phyloP scores from a whole-genome alignment of 345 rosid species.

The Acer negundo region DNA sequence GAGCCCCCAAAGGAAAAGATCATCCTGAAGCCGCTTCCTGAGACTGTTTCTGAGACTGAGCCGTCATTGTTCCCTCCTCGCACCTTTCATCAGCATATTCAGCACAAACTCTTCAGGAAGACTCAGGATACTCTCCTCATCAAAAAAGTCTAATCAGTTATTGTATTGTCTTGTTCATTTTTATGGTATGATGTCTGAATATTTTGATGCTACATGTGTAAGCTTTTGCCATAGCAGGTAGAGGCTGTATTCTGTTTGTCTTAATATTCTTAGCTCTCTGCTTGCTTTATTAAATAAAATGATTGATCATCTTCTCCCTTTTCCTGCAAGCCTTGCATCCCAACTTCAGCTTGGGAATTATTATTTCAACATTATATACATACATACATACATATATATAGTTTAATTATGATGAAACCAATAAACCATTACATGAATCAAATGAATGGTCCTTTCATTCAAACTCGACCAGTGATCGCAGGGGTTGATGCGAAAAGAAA shows the following conservation, averaged over 20 bases:
- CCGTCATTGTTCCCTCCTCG: constrained; percentile 89
- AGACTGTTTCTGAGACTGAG: constrained; percentile 60
- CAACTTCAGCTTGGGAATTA: not conserved
- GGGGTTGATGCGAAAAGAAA: constrained; percentile 31
- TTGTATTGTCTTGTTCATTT: not conserved
- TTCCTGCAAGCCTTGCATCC: not conserved
- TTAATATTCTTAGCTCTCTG: not conserved
- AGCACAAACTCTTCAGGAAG: constrained; percentile 82
- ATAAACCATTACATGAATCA: not conserved
- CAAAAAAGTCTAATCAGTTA: not conserved
- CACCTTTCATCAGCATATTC: constrained; percentile 81
- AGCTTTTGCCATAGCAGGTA: constrained; percentile 4
- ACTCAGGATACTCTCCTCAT: constrained; percentile 33
- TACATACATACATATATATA: too few relatives aligned
- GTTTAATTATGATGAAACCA: too few relatives aligned
- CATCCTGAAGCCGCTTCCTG: constrained; percentile 77
- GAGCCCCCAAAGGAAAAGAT: constrained; percentile 97
- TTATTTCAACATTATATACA: not conserved
- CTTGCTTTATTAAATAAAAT: constrained; percentile 9
- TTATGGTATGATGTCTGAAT: not conserved
- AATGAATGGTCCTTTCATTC: not conserved
- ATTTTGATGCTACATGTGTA: not conserved
- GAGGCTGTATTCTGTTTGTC: not conserved
- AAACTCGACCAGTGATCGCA: constrained; percentile 2
- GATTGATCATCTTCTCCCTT: not conserved